Conservation (phyloP, 495 filamentous ascomycete species). For the Lentithecium fluviatile region DNA sequence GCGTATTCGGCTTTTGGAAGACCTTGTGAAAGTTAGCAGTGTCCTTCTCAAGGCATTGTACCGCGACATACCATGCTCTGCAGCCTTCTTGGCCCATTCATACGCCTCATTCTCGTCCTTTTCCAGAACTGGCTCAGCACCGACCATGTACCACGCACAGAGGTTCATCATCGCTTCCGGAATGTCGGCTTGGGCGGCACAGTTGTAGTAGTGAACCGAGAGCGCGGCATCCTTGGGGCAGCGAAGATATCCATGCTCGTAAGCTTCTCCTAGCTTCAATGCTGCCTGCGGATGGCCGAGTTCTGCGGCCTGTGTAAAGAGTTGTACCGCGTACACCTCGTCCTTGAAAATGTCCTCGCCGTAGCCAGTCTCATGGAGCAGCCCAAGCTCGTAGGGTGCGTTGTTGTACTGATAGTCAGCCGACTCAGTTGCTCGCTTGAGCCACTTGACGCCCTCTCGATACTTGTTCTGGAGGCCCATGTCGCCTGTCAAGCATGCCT, state of each 20-base stretch:
- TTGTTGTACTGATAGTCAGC: slow-evolving; percentile 89
- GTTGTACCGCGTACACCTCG: slow-evolving; percentile 83
- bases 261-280: slow-evolving; percentile 89
- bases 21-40: slow-evolving; percentile 52
- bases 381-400: slow-evolving; percentile 85
- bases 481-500: slow-evolving; percentile 84
- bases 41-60: not conserved
- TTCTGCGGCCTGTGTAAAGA: slow-evolving; percentile 92
- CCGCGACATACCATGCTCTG: slow-evolving; percentile 68
- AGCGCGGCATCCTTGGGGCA: slow-evolving; percentile 90
- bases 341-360: slow-evolving; percentile 93
- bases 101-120: slow-evolving; percentile 96
- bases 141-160: slow-evolving; percentile 97
- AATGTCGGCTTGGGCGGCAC: slow-evolving; percentile 79
- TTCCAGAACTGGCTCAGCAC: slow-evolving; percentile 86
- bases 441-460: slow-evolving; percentile 91
- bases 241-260: slow-evolving; percentile 84
- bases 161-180: slow-evolving; percentile 96
- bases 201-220: slow-evolving; percentile 96
- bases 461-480: slow-evolving; percentile 82
- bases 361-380: slow-evolving; percentile 83
- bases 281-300: slow-evolving; percentile 83
- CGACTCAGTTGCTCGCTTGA: slow-evolving; percentile 86
- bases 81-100: slow-evolving; percentile 88
- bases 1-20: slow-evolving; percentile 93